These are phyloP conservation scores for Ampelocalamus luodianensis DNA, from an alignment of 176 grass and related monocot genomes.

Conservation along the genomic window DNA sequence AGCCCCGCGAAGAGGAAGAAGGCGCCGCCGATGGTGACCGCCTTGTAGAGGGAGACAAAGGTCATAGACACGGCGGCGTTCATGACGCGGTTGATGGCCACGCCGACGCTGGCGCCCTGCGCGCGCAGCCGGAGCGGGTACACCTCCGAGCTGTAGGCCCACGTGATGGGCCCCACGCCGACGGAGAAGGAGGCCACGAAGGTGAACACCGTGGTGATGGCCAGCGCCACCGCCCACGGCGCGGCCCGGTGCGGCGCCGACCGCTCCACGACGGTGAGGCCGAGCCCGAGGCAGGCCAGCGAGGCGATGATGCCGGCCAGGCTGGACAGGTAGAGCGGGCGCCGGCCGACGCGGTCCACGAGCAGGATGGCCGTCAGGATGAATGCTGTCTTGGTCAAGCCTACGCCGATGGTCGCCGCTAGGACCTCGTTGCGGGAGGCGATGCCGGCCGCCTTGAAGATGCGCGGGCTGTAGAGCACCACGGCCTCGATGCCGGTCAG, in stretches of 20 bases:
- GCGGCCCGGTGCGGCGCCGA: slow-evolving; percentile 16
- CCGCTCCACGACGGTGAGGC: slow-evolving; percentile 50
- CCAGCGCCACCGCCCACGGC: slow-evolving; percentile 38
- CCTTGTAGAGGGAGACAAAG: slow-evolving; percentile 64
- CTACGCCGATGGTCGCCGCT: slow-evolving; percentile 52
- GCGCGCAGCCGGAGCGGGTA: slow-evolving; percentile 59
- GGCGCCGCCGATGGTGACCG: slow-evolving; percentile 50
- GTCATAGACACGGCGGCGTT: slow-evolving; percentile 59
- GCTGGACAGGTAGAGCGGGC: slow-evolving; percentile 46
- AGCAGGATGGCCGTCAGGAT: slow-evolving; percentile 48
- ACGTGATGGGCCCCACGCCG: slow-evolving; percentile 59
- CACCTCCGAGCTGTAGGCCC: slow-evolving; percentile 62
- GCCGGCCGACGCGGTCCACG: slow-evolving; percentile 47
- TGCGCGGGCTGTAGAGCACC: slow-evolving; percentile 64
- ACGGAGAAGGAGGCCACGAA: slow-evolving; percentile 62
- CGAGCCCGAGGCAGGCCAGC: slow-evolving; percentile 36
- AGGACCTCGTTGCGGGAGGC: slow-evolving; percentile 36
- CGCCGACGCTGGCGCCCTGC: slow-evolving; percentile 57
- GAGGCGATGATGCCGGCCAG: slow-evolving; percentile 56
- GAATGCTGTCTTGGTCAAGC: slow-evolving; percentile 57
- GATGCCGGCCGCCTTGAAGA: slow-evolving; percentile 61
- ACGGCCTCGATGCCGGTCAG: slow-evolving; percentile 58
- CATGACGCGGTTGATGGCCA: slow-evolving; percentile 60
- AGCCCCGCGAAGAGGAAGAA: slow-evolving; percentile 59
- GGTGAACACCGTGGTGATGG: slow-evolving; percentile 46